phyloP scores from a whole-genome alignment of 2,329 filamentous ascomycete species.

The Orbilia ellipsospora region DNA sequence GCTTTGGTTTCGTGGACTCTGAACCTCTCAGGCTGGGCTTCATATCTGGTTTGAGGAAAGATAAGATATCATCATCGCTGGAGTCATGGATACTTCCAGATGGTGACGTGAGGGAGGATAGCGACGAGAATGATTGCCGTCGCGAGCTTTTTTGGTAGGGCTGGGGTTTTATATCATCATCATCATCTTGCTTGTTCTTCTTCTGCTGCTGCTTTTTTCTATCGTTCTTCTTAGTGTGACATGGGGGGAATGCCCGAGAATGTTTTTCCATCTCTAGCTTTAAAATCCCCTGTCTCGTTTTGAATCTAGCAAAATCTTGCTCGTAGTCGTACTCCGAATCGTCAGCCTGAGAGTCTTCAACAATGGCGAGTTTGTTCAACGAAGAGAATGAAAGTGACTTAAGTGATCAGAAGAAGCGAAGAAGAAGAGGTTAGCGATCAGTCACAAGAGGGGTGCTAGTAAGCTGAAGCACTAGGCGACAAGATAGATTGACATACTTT shows the following conservation, averaged over 20 bases:
- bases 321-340: constrained; percentile 50
- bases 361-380: constrained; percentile 5
- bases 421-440: too few relatives aligned
- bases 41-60: constrained; percentile 18
- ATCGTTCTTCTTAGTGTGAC: constrained; percentile 8
- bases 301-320: constrained; percentile 29
- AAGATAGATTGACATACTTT: too few relatives aligned
- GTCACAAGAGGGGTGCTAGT: too few relatives aligned
- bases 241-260: background rate
- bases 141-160: background rate
- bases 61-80: constrained; percentile 31
- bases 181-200: too few relatives aligned
- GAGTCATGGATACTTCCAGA: background rate
- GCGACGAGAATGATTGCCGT: too few relatives aligned
- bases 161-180: background rate
- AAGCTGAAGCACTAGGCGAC: too few relatives aligned
- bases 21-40: background rate
- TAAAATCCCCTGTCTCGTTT: constrained; percentile 5
- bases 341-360: constrained; percentile 45
- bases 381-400: too few relatives aligned
- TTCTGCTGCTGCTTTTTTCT: too few relatives aligned
- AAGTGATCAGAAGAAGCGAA: too few relatives aligned
- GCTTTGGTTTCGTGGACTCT: constrained; percentile 9
- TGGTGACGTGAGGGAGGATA: background rate
- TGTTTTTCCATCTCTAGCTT: constrained; percentile 19